Evolutionary conservation across 768 basidiomycete genomes (phyloP).

Genomic region (Punctularia strigosozonata): DNA sequence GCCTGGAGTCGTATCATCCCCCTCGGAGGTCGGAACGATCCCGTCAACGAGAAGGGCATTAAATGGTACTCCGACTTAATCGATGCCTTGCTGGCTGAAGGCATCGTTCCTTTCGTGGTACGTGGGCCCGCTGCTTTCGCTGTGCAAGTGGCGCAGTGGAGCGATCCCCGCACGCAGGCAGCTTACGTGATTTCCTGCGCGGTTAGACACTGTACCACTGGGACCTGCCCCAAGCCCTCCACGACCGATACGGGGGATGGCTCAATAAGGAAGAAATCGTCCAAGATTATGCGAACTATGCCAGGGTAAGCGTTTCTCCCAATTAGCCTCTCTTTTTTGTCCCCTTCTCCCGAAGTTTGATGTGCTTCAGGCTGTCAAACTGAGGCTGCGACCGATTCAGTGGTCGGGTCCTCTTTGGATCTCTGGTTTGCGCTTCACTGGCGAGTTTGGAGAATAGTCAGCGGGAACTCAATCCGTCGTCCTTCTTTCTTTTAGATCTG

Average conservation of each 20-base stretch:
- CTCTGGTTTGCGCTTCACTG: no score
- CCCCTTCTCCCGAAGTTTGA: no score
- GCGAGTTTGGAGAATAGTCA: no score
- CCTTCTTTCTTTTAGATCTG: slow-evolving; percentile 25
- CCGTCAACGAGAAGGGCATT: slow-evolving; percentile 33
- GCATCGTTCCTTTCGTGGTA: slow-evolving; percentile 32
- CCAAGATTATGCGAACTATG: slow-evolving; percentile 33
- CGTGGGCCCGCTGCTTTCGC: no score
- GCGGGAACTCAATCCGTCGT: no score
- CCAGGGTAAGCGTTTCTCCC: slow-evolving; percentile 16
- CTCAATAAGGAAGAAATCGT: slow-evolving; percentile 33
- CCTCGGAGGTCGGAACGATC: slow-evolving; percentile 30
- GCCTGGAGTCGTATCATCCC: slow-evolving; percentile 47
- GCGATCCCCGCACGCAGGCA: no score
- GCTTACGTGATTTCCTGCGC: no score
- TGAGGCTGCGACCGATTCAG: no score
- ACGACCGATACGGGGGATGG: slow-evolving; percentile 38
- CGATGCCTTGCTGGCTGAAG: slow-evolving; percentile 29
- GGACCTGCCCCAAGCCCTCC: slow-evolving; percentile 40
- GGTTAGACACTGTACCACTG: slow-evolving; percentile 37
- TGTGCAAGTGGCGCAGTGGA: no score
- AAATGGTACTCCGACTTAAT: slow-evolving; percentile 33
- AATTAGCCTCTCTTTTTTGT: not conserved
- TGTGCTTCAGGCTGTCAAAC: no score
- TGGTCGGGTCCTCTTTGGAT: no score